These are phyloP conservation scores for Agrostemma githago DNA, from an alignment of 148 eudicot species.

Conservation along the genomic window DNA sequence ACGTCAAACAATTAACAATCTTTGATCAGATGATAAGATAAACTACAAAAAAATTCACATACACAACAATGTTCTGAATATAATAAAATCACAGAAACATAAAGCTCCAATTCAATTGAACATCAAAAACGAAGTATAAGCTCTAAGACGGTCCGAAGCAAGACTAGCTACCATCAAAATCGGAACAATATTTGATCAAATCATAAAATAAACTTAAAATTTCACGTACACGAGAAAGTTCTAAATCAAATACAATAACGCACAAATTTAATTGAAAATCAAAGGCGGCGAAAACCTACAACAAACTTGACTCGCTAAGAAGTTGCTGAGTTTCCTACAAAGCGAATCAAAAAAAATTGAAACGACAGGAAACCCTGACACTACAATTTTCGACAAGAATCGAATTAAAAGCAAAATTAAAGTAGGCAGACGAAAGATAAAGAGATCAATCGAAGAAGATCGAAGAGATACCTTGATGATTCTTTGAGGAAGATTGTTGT, in stretches of 20 bases:
- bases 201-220: not conserved
- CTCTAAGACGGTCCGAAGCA: too few relatives aligned
- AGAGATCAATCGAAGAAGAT: not conserved
- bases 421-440: not conserved
- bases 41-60: too few relatives aligned
- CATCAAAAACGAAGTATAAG: not conserved
- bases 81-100: not conserved
- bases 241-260: not conserved
- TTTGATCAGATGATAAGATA: too few relatives aligned
- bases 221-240: not conserved
- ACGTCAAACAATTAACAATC: too few relatives aligned
- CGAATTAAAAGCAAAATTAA: not conserved
- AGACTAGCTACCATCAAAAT: too few relatives aligned
- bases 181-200: not conserved
- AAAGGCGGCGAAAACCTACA: not conserved
- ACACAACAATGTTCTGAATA: not conserved
- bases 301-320: conserved; percentile 78
- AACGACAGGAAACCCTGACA: conserved; percentile 34
- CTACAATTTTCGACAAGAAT: not conserved
- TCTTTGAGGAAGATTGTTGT: conserved; percentile 31
- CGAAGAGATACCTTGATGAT: conserved; percentile 25
- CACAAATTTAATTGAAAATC: not conserved
- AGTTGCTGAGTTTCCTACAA: conserved; percentile 92
- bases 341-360: not conserved
- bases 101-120: not conserved